Evolutionary conservation across 257 asterid genomes (phyloP).

Genomic region (Lithospermum erythrorhizon): DNA sequence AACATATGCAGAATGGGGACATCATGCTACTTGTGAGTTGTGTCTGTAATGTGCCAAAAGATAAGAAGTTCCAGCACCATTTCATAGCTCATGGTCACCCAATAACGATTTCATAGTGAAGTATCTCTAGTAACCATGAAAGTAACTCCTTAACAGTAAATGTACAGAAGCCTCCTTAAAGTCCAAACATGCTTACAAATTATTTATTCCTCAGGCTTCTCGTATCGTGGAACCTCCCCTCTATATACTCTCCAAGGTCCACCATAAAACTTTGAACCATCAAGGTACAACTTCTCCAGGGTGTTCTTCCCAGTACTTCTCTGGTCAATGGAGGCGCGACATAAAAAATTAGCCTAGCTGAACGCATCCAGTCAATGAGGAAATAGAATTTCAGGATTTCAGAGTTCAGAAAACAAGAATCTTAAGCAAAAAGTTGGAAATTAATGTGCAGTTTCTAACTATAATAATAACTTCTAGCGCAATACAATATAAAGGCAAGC

Average conservation of each 20-base stretch:
- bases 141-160: not conserved
- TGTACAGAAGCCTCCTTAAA: not conserved
- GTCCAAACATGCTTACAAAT: too few species aligned
- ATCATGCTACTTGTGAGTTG: too few species aligned
- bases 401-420: too few species aligned
- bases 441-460: not conserved
- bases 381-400: too few species aligned
- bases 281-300: constrained; percentile 80
- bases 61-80: too few species aligned
- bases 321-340: constrained; percentile 20
- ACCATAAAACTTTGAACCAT: constrained; percentile 74
- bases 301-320: constrained; percentile 84
- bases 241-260: constrained; percentile 93
- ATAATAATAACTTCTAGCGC: too few species aligned
- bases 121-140: not conserved
- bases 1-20: too few species aligned
- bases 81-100: too few species aligned
- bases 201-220: constrained; percentile 9
- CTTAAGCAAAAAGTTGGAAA: too few species aligned
- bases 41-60: too few species aligned
- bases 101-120: not conserved
- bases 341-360: not conserved
- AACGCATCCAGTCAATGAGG: not conserved
- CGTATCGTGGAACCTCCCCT: constrained; percentile 61
- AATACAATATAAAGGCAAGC: too few species aligned